phyloP scores from a whole-genome alignment of 805 yeast species.

The Huiozyma sinensis region DNA sequence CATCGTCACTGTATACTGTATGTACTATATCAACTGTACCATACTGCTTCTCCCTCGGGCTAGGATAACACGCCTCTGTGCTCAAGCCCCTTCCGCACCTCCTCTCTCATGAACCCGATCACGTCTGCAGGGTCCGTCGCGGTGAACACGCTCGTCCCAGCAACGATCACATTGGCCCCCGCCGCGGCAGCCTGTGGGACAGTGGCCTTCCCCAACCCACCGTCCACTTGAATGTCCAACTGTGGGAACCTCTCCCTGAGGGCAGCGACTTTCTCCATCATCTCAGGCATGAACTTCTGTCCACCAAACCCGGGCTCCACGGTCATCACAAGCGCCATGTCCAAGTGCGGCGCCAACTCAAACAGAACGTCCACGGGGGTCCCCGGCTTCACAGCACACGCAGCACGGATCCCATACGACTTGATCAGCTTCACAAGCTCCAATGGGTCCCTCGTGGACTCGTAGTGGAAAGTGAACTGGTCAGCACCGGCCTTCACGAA shows the following conservation, averaged over 20 bases:
- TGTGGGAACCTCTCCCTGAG: conserved; percentile 66
- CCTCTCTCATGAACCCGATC: conserved; percentile 53
- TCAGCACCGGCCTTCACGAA: conserved; percentile 92
- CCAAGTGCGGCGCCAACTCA: conserved; percentile 66
- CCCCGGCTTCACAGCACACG: conserved; percentile 88
- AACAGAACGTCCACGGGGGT: conserved; percentile 77
- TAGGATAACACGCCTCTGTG: conserved; percentile 34
- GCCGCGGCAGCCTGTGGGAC: conserved; percentile 85
- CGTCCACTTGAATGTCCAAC: conserved; percentile 90
- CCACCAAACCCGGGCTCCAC: conserved; percentile 99
- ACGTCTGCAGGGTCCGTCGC: conserved; percentile 72
- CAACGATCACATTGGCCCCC: conserved; percentile 96
- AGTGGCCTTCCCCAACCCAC: conserved; percentile 84
- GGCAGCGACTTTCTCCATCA: conserved; percentile 90
- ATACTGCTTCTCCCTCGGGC: not conserved
- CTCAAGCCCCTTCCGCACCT: conserved; percentile 43
- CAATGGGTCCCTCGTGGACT: conserved; percentile 72
- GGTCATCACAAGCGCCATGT: conserved; percentile 96
- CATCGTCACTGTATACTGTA: not conserved
- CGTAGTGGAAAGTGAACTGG: conserved; percentile 92
- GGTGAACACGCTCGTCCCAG: conserved; percentile 89
- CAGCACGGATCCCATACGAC: conserved; percentile 78
- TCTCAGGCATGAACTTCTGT: conserved; percentile 85
- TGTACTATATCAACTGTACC: not conserved
- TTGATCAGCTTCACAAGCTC: conserved; percentile 68